Evolutionary conservation across 495 filamentous ascomycete genomes (phyloP).

Genomic region (Penicillium maclennaniae): DNA sequence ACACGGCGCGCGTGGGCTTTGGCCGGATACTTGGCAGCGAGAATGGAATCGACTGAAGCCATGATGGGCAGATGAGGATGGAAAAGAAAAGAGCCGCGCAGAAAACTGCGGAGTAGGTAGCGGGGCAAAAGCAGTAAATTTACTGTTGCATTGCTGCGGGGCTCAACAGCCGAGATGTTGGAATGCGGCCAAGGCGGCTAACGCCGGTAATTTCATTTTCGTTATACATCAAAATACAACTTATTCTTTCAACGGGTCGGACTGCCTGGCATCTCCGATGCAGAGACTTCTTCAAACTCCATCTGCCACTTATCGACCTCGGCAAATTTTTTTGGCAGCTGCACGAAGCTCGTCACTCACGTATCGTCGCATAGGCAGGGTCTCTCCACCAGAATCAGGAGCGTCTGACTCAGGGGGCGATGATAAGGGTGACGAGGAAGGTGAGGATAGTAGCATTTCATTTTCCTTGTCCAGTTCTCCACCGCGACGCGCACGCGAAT

Average conservation of each 20-base stretch:
- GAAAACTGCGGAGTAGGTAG: not conserved
- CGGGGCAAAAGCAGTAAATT: not conserved
- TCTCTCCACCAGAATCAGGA: constrained; percentile 25
- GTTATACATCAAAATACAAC: constrained; percentile 15
- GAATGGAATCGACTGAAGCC: constrained; percentile 42
- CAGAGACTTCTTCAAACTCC: constrained; percentile 63
- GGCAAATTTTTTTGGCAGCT: constrained; percentile 56
- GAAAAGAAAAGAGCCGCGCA: not conserved
- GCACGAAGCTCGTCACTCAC: constrained; percentile 38
- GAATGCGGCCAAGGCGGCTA: constrained; percentile 4
- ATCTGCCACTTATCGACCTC: constrained; percentile 69
- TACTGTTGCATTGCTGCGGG: constrained; percentile 14
- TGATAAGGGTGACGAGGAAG: constrained; percentile 38
- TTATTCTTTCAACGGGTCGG: constrained; percentile 1
- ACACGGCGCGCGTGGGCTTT: constrained; percentile 83
- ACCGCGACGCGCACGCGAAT: constrained; percentile 12
- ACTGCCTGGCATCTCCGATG: constrained; percentile 22
- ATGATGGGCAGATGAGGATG: constrained; percentile 17
- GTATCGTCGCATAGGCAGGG: constrained; percentile 13
- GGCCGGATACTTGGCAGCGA: constrained; percentile 85
- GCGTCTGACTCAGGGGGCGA: constrained; percentile 36
- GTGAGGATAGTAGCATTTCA: constrained; percentile 27
- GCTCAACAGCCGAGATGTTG: not conserved
- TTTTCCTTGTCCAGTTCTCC: constrained; percentile 31
- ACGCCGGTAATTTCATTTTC: not conserved